phyloP scores from a whole-genome alignment of 768 basidiomycete species.

The Phanerochaete carnosa region DNA sequence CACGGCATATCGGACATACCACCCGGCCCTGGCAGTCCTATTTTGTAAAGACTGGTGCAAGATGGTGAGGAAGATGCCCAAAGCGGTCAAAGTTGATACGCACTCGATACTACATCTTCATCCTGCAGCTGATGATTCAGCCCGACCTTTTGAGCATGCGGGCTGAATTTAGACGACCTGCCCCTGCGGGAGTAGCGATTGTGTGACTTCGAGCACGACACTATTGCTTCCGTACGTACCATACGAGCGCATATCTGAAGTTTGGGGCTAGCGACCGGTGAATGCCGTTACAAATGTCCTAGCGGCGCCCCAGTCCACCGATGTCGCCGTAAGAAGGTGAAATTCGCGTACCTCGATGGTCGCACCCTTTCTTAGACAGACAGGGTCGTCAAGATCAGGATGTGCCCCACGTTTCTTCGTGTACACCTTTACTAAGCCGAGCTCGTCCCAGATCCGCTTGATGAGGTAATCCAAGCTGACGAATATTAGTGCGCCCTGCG shows the following conservation, averaged over 20 bases:
- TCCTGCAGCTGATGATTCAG: constrained; percentile 80
- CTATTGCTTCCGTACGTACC: constrained; percentile 48
- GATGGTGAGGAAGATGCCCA: background rate
- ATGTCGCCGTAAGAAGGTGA: background rate
- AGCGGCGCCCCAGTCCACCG: background rate
- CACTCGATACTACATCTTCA: constrained; percentile 88
- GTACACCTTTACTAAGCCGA: constrained; percentile 87
- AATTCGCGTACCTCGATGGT: constrained; percentile 76
- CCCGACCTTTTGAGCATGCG: constrained; percentile 93
- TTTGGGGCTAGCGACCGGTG: constrained; percentile 87
- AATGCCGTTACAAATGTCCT: constrained; percentile 91
- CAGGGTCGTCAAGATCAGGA: constrained; percentile 88
- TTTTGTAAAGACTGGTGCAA: constrained; percentile 34
- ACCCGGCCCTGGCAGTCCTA: constrained; percentile 9
- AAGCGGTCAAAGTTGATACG: constrained; percentile 27
- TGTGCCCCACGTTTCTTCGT: constrained; percentile 96
- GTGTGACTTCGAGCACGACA: background rate
- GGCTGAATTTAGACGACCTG: constrained; percentile 90
- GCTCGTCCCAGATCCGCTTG: constrained; percentile 75
- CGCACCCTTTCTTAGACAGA: constrained; percentile 87
- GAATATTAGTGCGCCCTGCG: background rate
- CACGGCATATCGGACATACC: background rate
- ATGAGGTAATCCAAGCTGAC: constrained; percentile 68
- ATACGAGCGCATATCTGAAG: constrained; percentile 93
- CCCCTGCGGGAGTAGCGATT: constrained; percentile 45